These are phyloP conservation scores for Paralagenidium karlingii DNA, from an alignment of 352 stramenopile genomes.

Conservation along the genomic window DNA sequence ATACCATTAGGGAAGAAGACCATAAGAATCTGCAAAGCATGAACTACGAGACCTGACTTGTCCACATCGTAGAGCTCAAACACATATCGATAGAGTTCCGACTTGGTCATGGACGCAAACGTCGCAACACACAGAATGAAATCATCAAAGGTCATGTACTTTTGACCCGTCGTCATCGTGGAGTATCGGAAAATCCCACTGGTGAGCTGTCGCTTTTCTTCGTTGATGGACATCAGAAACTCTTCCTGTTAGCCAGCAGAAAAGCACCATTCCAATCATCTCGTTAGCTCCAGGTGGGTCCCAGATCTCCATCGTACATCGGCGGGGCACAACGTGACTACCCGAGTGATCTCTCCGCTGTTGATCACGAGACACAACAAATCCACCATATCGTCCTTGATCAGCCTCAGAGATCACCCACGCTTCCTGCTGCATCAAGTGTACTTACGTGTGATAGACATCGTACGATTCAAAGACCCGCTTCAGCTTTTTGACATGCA, in stretches of 20 bases:
- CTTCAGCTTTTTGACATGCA: conserved; percentile 19
- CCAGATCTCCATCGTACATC: too few relatives aligned
- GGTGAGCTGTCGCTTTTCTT: conserved; percentile 44
- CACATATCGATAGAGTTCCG: conserved; percentile 45
- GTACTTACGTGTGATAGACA: conserved; percentile 18
- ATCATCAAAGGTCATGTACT: conserved; percentile 37
- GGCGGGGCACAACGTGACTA: too few relatives aligned
- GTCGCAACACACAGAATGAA: conserved; percentile 45
- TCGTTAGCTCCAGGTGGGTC: too few relatives aligned
- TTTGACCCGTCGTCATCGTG: conserved; percentile 12
- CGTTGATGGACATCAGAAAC: conserved; percentile 37
- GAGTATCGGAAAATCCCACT: conserved; percentile 33
- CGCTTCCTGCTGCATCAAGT: too few relatives aligned
- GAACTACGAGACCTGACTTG: conserved; percentile 47
- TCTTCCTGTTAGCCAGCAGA: too few relatives aligned
- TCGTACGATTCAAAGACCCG: conserved; percentile 31
- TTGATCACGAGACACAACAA: too few relatives aligned
- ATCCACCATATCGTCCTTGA: too few relatives aligned
- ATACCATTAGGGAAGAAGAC: too few relatives aligned
- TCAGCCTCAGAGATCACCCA: too few relatives aligned
- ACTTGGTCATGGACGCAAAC: conserved; percentile 27
- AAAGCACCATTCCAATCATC: too few relatives aligned
- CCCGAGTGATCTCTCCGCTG: conserved; percentile 37
- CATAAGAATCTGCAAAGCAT: too few relatives aligned
- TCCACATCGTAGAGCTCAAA: conserved; percentile 58